Evolutionary conservation across 768 basidiomycete genomes (phyloP).

Genomic region (Terana coerulea): DNA sequence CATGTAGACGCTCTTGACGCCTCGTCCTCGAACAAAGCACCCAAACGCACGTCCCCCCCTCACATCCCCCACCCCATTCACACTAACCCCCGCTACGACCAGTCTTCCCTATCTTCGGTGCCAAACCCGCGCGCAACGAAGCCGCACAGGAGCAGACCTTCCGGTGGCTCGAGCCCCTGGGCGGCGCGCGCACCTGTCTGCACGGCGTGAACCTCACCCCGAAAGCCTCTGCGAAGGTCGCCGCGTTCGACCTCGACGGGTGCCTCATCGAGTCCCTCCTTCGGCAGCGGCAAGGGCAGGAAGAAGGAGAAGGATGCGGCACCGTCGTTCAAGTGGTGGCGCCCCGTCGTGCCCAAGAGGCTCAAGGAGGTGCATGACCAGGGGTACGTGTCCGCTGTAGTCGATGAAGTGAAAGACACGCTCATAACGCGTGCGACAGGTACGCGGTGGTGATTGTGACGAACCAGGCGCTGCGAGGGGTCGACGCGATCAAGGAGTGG

Average conservation of each 20-base stretch:
- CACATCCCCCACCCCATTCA: neutral
- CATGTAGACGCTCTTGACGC: slow-evolving; percentile 5
- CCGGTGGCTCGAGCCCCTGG: slow-evolving; percentile 30
- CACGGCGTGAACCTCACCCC: slow-evolving; percentile 39
- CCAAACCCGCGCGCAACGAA: slow-evolving; percentile 12
- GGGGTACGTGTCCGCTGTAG: slow-evolving; percentile 30
- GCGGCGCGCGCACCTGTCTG: slow-evolving; percentile 31
- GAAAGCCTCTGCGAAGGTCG: slow-evolving; percentile 50
- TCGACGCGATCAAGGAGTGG: slow-evolving; percentile 54
- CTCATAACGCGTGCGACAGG: slow-evolving; percentile 30
- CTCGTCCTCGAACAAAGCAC: slow-evolving; percentile 8
- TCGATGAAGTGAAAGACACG: neutral
- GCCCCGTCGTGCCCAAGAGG: slow-evolving; percentile 53
- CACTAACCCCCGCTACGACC: neutral
- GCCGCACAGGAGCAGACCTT: slow-evolving; percentile 15
- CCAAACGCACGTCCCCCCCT: slow-evolving; percentile 14
- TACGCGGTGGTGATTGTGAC: slow-evolving; percentile 74
- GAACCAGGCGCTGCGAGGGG: slow-evolving; percentile 63
- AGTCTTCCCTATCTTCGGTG: slow-evolving; percentile 28
- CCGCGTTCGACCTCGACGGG: slow-evolving; percentile 85
- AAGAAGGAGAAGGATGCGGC: slow-evolving; percentile 34
- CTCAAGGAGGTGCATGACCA: slow-evolving; percentile 54
- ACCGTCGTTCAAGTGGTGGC: slow-evolving; percentile 77
- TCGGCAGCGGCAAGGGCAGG: slow-evolving; percentile 38
- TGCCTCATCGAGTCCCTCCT: slow-evolving; percentile 59